These are phyloP conservation scores for Sporothrix inflata DNA, from an alignment of 2,329 filamentous ascomycete species.

Conservation along the genomic window DNA sequence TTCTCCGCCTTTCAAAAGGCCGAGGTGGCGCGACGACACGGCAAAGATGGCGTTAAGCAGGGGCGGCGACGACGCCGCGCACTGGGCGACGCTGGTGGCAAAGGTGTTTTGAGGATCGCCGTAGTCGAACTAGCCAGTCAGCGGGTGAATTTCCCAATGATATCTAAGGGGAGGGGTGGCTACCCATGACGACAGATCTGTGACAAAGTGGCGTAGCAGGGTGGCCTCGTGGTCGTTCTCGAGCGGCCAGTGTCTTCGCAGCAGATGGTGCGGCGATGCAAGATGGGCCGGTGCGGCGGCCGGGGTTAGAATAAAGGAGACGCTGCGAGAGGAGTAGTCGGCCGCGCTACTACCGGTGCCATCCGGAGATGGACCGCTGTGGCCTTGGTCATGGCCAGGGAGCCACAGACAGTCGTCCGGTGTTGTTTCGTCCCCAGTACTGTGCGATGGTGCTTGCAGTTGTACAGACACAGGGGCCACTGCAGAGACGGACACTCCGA, in stretches of 20 bases:
- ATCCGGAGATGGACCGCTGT: not conserved
- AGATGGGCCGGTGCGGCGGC: not conserved
- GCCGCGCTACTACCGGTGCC: not conserved
- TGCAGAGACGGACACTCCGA: not conserved
- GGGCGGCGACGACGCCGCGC: slow-evolving; percentile 16
- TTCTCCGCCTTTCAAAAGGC: slow-evolving; percentile 3
- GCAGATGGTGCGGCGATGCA: not conserved
- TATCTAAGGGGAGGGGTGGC: no score
- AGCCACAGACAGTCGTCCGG: slow-evolving; percentile 10
- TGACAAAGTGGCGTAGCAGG: slow-evolving; percentile 21
- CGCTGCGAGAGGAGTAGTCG: slow-evolving; percentile 2
- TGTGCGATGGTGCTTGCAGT: not conserved
- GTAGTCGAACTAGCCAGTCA: slow-evolving; percentile 29
- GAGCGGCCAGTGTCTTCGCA: slow-evolving; percentile 19
- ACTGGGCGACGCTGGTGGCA: slow-evolving; percentile 21
- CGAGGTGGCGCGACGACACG: slow-evolving; percentile 18
- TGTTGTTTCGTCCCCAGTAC: not conserved
- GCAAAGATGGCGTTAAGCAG: slow-evolving; percentile 25
- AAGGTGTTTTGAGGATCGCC: slow-evolving; percentile 24
- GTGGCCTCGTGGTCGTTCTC: slow-evolving; percentile 15
- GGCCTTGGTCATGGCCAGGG: not conserved
- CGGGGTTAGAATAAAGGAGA: slow-evolving; percentile 14
- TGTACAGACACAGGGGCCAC: not conserved
- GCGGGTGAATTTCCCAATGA: no score
- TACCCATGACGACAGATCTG: slow-evolving; percentile 20